Evolutionary conservation across 1,284 basidiomycete genomes (phyloP), one percentile per base, ranked within the genome.

Genomic region (Tilletia setariae): DNA sequence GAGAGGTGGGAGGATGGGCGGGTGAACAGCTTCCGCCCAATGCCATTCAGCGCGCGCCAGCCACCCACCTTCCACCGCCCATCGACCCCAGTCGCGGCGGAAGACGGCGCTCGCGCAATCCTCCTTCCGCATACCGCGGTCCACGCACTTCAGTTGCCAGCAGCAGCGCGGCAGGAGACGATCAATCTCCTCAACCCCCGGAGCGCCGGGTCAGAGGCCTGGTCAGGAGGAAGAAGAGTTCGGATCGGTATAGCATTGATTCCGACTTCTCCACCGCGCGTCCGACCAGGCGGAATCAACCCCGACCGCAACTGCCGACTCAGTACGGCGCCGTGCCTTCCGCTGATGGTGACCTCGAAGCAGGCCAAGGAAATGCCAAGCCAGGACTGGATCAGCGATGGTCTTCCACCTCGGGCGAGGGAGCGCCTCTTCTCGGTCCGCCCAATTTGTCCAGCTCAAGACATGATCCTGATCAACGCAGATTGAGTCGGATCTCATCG

Each of bases 21-120:
- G 74, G 74, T 4, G 76, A 78, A 63, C 44, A 70, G 15, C 35
- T 78, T 13, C 75, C 75, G 2, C 72, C 71, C 8, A 77, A 76
- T 47, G 74, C 76, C 21, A 65, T 66, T 4, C 62, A 63, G 21
- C 62, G 62, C 40, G 43, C 62, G 7, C n/a, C 43, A 2, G 21
- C 46, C 16, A 23, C 46, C 19, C 46, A 49, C 6, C 30, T 35
- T 19, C 30, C 30, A 35, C 56, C 28, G 2, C 28, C 56, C 9
- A 32, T 32, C 44, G 72, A 21, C 40, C 64, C 13, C 67, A 66
- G 28, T 21, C 23, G 21, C 30, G 35, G 35, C 35, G 35, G 35
- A 11, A 32, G 68, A 13, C 21, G 53, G 62, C 19, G n/a, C 8
- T 49, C 44, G 0, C 23, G 28, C 1, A 64, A 64, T 4, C 49